A percentile compares a stretch with the other conserved stretches of the same genome.
Evolutionary conservation across 805 yeast species (phyloP).

Genomic region (Sugiyamaella boreocaroliniensis): DNA sequence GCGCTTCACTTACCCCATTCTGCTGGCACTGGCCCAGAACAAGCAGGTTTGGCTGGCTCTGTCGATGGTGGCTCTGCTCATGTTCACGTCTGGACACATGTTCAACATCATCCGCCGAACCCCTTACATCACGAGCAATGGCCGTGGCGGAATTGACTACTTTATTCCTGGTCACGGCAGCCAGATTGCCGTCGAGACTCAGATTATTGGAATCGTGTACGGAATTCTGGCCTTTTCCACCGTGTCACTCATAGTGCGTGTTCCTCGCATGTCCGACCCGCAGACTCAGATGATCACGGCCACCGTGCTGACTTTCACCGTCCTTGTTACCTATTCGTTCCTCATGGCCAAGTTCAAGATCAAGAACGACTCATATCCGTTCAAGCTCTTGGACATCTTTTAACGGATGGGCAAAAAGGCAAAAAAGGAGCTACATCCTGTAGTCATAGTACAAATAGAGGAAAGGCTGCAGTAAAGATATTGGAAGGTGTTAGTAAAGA

Average conservation of each 20-base stretch:
- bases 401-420: too few species aligned
- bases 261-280: slow-evolving; percentile 43
- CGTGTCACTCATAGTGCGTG: slow-evolving; percentile 51
- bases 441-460: neutral
- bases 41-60: slow-evolving; percentile 67
- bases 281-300: slow-evolving; percentile 46
- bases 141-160: slow-evolving; percentile 42
- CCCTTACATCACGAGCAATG: slow-evolving; percentile 43
- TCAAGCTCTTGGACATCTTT: slow-evolving; percentile 40
- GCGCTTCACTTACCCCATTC: slow-evolving; percentile 24
- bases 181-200: slow-evolving; percentile 87
- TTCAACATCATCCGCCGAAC: slow-evolving; percentile 76
- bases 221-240: slow-evolving; percentile 58
- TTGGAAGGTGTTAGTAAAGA: too few species aligned
- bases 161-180: slow-evolving; percentile 60
- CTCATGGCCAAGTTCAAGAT: slow-evolving; percentile 58
- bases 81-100: slow-evolving; percentile 89
- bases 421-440: neutral
- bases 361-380: slow-evolving; percentile 77
- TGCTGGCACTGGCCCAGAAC: slow-evolving; percentile 40
- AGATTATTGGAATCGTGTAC: slow-evolving; percentile 67
- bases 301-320: slow-evolving; percentile 35
- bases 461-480: neutral
- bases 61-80: slow-evolving; percentile 54
- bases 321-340: slow-evolving; percentile 56